Evolutionary conservation across 2,329 filamentous ascomycete genomes (phyloP).

Genomic region (Furcasterigmium sp.): DNA sequence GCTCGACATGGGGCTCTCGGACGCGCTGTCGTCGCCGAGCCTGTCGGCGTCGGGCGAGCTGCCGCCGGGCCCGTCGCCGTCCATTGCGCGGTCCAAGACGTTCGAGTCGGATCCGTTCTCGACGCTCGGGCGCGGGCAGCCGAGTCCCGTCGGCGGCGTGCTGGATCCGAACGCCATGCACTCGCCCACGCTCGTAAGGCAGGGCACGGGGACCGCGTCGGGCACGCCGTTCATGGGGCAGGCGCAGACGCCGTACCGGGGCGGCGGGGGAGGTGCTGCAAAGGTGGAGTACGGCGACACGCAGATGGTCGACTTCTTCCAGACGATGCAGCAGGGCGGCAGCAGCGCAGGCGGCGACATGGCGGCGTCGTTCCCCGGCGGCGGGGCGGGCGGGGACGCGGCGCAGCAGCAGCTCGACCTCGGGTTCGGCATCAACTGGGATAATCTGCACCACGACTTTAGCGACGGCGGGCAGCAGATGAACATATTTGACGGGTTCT

Average conservation of each 20-base stretch:
- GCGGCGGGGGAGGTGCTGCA: constrained; percentile 12
- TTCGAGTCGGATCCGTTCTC: constrained; percentile 26
- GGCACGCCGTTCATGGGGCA: not conserved
- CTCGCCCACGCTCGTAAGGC: constrained; percentile 35
- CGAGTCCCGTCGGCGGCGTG: constrained; percentile 22
- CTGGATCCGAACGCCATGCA: constrained; percentile 40
- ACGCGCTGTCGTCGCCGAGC: constrained; percentile 34
- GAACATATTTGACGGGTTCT: constrained; percentile 68
- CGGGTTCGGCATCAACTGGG: constrained; percentile 62
- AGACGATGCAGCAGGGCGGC: constrained; percentile 31
- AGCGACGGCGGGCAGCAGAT: constrained; percentile 50
- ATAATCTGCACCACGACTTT: constrained; percentile 58
- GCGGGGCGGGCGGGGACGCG: constrained; percentile 16
- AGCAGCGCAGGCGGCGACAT: constrained; percentile 15
- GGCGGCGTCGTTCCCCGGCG: constrained; percentile 2
- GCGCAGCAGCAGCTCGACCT: constrained; percentile 54
- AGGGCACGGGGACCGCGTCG: constrained; percentile 18
- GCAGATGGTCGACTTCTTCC: constrained; percentile 50
- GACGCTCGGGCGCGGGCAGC: constrained; percentile 16
- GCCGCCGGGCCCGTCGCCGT: constrained; percentile 33
- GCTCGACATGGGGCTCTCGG: constrained; percentile 30
- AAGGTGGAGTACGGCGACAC: constrained; percentile 39
- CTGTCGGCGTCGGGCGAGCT: constrained; percentile 30
- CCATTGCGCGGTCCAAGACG: constrained; percentile 29
- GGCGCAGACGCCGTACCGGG: constrained; percentile 7